A percentile compares a stretch with the other conserved stretches of the same genome.
These are phyloP conservation scores for Stephanodiscus minutulus DNA, from an alignment of 108 stramenopile species.

Conservation along the genomic window DNA sequence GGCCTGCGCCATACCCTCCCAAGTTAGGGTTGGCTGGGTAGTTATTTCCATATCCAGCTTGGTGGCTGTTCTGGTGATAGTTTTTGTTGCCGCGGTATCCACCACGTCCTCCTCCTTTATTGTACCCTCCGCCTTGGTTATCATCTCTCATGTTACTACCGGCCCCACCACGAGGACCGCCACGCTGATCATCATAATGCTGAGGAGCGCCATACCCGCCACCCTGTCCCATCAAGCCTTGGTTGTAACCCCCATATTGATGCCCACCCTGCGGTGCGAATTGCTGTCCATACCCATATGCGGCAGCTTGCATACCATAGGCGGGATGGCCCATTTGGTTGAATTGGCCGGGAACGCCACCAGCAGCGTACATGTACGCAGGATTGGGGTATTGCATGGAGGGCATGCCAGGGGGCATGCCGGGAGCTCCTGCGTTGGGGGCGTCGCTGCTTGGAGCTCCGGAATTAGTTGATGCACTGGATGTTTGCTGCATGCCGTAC, in stretches of 20 bases:
- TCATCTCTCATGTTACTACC: constrained; percentile 63
- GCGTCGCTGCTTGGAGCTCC: constrained; percentile 42
- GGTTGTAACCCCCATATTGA: constrained; percentile 66
- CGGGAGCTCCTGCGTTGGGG: constrained; percentile 32
- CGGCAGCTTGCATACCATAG: constrained; percentile 63
- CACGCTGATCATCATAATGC: constrained; percentile 68
- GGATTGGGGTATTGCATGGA: constrained; percentile 72
- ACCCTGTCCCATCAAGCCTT: constrained; percentile 68
- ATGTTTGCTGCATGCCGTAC: constrained; percentile 47
- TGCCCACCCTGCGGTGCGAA: constrained; percentile 62
- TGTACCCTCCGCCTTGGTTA: constrained; percentile 70
- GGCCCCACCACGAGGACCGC: constrained; percentile 25
- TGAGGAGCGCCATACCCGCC: constrained; percentile 75
- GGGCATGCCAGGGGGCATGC: constrained; percentile 83
- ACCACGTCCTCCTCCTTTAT: constrained; percentile 59
- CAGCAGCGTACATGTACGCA: constrained; percentile 54
- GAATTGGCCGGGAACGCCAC: constrained; percentile 55
- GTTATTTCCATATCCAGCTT: constrained; percentile 68
- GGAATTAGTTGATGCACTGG: constrained; percentile 17
- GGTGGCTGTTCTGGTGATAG: constrained; percentile 58
- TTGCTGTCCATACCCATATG: constrained; percentile 70
- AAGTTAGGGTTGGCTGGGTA: constrained; percentile 57
- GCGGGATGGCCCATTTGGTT: constrained; percentile 71
- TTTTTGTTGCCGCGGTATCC: constrained; percentile 67
- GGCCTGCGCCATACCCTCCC: constrained; percentile 67